A percentile compares a stretch with the other conserved stretches of the same genome.
Conservation (phyloP, 1,139 yeast genomes). For the Kodamaea ohmeri region DNA sequence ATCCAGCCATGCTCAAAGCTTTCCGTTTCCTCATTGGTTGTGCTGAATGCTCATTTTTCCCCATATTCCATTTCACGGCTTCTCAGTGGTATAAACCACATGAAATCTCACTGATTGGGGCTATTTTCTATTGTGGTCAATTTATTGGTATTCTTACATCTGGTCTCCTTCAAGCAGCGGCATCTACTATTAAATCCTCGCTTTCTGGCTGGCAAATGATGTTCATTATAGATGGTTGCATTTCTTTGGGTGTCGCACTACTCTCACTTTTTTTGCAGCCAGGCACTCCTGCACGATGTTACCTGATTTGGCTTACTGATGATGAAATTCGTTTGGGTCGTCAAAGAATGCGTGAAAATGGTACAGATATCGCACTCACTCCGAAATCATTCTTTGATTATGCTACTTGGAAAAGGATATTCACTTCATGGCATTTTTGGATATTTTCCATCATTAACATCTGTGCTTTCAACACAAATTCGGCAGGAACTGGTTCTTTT, state of each 20-base stretch:
- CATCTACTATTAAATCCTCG: slow-evolving; percentile 17
- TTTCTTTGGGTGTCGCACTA: slow-evolving; percentile 26
- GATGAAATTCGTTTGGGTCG: slow-evolving; percentile 29
- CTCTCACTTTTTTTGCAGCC: slow-evolving; percentile 27
- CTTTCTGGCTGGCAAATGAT: slow-evolving; percentile 30
- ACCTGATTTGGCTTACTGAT: slow-evolving; percentile 28
- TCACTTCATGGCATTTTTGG: slow-evolving; percentile 28
- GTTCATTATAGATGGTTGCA: no score
- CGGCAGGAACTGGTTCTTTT: slow-evolving; percentile 44
- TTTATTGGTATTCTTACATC: slow-evolving; percentile 30
- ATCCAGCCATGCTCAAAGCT: slow-evolving; percentile 22
- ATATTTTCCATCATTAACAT: slow-evolving; percentile 19
- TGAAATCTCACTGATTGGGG: slow-evolving; percentile 28
- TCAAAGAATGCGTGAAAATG: slow-evolving; percentile 24
- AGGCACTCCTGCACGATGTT: slow-evolving; percentile 30
- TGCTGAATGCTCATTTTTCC: slow-evolving; percentile 27
- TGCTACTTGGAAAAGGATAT: slow-evolving; percentile 23
- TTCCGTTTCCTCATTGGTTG: slow-evolving; percentile 30
- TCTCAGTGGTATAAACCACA: slow-evolving; percentile 28
- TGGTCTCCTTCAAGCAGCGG: slow-evolving; percentile 30
- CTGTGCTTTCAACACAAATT: slow-evolving; percentile 32
- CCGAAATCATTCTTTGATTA: slow-evolving; percentile 23
- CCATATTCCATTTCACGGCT: slow-evolving; percentile 22
- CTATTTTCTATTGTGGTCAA: slow-evolving; percentile 30
- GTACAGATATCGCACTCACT: slow-evolving; percentile 21